Evolutionary conservation across 768 basidiomycete genomes (phyloP), one percentile per base, ranked within the genome.

Genomic region (Tylopilus sp.): DNA sequence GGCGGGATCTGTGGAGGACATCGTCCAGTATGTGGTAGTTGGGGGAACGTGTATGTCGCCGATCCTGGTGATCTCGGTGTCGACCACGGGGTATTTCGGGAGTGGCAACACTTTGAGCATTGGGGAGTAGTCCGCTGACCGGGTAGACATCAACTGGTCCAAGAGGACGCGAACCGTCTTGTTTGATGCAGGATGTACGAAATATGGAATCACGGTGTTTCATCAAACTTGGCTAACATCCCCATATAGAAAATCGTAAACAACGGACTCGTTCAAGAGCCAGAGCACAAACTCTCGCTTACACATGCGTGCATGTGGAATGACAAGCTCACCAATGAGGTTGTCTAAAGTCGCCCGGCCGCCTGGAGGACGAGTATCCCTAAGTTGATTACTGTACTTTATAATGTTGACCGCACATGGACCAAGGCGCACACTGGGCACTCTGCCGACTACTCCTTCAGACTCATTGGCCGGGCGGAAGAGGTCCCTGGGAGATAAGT

Each of bases 281-380:
- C 91, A 71, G 22, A 99, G 70, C 2, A 98, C 95, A 57, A 98
- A 99, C 64, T 98, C 95, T 25, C 97, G 73, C 69, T 98, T 95
- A 2, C 70, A 68, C 15, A 97, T 63, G 28, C 86, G 75, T 5
- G 82, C 82, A 73, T 99, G 97, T 1, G 97, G 97, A 9, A 97
- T 73, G 15, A 91, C 78, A 20, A 99, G 73, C 58, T 95, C 80
- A 4, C 82, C 80, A 22, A 75, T 76, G 15, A 83, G 62, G 55
- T 82, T 79, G 41, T 85, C 81, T 10, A 81, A 59, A 12, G 84
- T 1, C 44, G 90, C 65, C 28, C 75, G 72, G 15, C 70, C 65
- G 9, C 69, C 68, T 12, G 66, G 69, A 7, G 65, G 62, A 25
- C 83, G 73, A 2, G 83, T 82, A 53, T 89, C 85, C 44, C 90